Evolutionary conservation across 2,329 filamentous ascomycete genomes (phyloP), one percentile per base, ranked within the genome.

Genomic region (Tolypocladium ovalisporum): DNA sequence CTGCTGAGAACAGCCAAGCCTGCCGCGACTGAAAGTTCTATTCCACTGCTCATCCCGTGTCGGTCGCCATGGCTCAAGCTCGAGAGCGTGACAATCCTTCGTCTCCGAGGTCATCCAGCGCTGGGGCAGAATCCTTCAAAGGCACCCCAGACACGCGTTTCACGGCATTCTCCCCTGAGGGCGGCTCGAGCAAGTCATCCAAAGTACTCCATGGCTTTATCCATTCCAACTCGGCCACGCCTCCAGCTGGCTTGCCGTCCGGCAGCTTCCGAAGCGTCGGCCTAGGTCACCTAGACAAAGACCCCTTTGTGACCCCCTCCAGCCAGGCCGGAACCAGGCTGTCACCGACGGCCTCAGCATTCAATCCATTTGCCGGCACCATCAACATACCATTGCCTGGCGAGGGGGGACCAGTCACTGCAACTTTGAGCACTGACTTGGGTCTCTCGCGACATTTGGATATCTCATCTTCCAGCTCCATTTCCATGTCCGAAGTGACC

Each of bases 61-160:
- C 27, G 8, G 17, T 65, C 61, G 63, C 40, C 58, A 78, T 78
- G 71, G 68, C 74, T 34, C 72, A 77, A 51, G 61, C 65, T 52
- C 72, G 70, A 36, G 59, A 61, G 13, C 52, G 47, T 37, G 77
- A 80, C 49, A 68, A 75, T 62, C 72, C 74, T 7, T 68, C 76
- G 36, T 82, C 81, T 3, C 79, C 80, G 51, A 75, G 72, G 58
- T 82, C 81, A 0, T 80, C 79, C 1, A 74, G 67, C 56, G 79
- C 77, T 52, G 76, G 73, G 24, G 76, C 75, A 36, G 80, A 82
- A 55, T 86, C 84, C 13, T 79, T 77, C 65, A 79, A 82, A 62
- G 80, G 79, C 19, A 88, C 86, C 7, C 85, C 86, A 0, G 83
- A 86, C 58, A 87, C 85, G 9, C 80, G 79, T 54, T 62, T 86